Evolutionary conservation across 1,284 basidiomycete species (phyloP), one percentile per base, ranked within the genome.

Genomic region (Cutaneotrichosporon cutaneum): DNA sequence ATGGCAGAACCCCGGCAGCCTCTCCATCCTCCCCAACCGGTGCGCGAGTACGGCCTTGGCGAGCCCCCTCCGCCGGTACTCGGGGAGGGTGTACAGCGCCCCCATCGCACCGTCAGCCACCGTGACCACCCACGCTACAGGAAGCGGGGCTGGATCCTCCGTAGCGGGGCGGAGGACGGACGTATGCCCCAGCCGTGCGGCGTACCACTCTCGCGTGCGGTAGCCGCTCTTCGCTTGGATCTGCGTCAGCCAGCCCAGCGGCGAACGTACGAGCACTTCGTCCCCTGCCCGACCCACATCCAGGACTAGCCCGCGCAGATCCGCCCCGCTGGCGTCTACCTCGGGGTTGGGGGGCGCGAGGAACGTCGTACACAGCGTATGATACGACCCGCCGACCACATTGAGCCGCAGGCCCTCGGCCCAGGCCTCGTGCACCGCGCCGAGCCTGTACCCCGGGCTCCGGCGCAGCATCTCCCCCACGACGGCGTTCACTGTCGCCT

Each of bases 31-130:
- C 18, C 16, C 32, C 11, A 74, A 52, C 6, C 65, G 61, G 14
- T 63, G 54, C 0, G 59, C 45, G 2, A 70, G 63, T 10, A 74
- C 62, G 53, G 58, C 58, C 30, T 61, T 62, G 2, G 71, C 72
- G 4, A 72, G 63, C 1, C 72, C 72, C 16, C 62, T 53, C 10
- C 71, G 50, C 0, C 72, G 62, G 54, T 67, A 61, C 9, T 39
- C 53, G 0, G 69, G 63, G 22, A 64, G 35, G 14, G 68, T 68
- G 57, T 66, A 68, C 5, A 74, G 65, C 13, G 71, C 67, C 13
- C 70, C 72, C 3, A 66, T 56, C 11, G 66, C 62, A 2, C 65
- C 67, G 51, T 71, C 70, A 4, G 64, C 54, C 48, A 69, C 67
- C 1, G 67, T 69, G 27, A 71, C 30, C 18, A 74, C 62, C 65